Percentiles rank a stretch among this genome's conserved stretches.
phyloP scores from a whole-genome alignment of 2,329 filamentous ascomycete species.

The Fusarium gaditjirri region DNA sequence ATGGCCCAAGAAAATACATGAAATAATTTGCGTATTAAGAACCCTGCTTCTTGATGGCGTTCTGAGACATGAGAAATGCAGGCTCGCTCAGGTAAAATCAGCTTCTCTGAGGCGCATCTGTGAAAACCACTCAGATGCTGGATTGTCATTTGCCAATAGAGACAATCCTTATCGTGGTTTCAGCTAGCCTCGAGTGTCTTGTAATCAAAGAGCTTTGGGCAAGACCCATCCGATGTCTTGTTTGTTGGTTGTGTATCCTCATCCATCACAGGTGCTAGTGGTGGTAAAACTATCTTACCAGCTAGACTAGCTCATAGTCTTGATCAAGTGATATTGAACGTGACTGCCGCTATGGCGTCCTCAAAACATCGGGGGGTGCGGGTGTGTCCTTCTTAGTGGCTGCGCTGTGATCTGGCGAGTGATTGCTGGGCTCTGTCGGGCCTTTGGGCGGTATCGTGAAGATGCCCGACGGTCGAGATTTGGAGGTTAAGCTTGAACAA shows the following conservation, averaged over 20 bases:
- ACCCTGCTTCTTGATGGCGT: conserved; percentile 25
- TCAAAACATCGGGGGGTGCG: conserved; percentile 10
- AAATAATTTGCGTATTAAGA: conserved; percentile 2
- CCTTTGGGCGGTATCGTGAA: conserved; percentile 23
- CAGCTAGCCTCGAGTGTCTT: conserved; percentile 20
- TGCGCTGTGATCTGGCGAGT: conserved; percentile 1
- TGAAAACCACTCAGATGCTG: conserved; percentile 16
- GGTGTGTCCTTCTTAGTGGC: conserved; percentile 4
- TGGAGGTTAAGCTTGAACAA: conserved; percentile 14
- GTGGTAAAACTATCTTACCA: conserved; percentile 28
- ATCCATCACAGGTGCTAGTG: conserved; percentile 21
- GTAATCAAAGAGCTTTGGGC: conserved; percentile 3
- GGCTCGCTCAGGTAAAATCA: conserved; percentile 1
- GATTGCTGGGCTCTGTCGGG: conserved; percentile 7
- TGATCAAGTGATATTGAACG: conserved; percentile 26
- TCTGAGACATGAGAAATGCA: conserved; percentile 31
- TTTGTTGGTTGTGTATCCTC: conserved; percentile 26
- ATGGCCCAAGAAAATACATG: conserved; percentile 6
- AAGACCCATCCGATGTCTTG: conserved; percentile 30
- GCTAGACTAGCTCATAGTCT: conserved; percentile 32
- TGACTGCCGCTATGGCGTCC: conserved; percentile 14
- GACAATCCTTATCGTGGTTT: conserved; percentile 27
- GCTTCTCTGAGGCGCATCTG: conserved; percentile 11
- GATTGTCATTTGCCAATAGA: conserved; percentile 7
- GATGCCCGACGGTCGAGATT: conserved; percentile 24